Base-by-base conservation (phyloP, 768 basidiomycete species). In the Naganishia vaughanmartiniae region DNA sequence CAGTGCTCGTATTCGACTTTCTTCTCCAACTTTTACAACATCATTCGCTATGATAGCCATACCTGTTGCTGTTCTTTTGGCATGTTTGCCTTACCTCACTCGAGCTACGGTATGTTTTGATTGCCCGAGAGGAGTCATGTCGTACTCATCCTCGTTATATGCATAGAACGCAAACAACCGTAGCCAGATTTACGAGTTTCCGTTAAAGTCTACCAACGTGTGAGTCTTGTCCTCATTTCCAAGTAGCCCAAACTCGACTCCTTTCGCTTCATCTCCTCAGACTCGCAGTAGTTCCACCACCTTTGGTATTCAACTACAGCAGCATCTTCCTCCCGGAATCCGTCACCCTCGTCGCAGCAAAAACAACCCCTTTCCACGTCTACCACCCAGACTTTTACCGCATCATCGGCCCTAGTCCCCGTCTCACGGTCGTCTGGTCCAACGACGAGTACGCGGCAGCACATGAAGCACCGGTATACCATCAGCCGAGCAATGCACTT, bases 381-480 rank as follows among this genome's bases (percentile, higher is more conserved):
- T 85, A 84, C 75, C 83, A 87, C 73, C 77, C 80, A 3, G 79
- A 80, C n/a, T 90, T 91, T 80, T 81, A 88, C 54, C 68, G 78
- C 9, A 82, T 90, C 67, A 84, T 90, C 0, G 90, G 89, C 0
- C 72, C 79, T 4, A 80, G 82, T 30, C 86, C 90, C 7, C 84
- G 85, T 0, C 84, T 91, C 58, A 84, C 85, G 4, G 78, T 85
- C 70, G 85, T 92, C 56, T 87, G 87, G 0, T 84, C 85, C 10
- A 86, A 87, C 70, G 84, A 85, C 3, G 85, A 84, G 4, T 88
- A 87, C 77, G 88, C 88, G 2, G 87, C 90, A 72, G 90, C 89
- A 21, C 90, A 92, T 76, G 91, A 92, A 80, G 90, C 89, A 2
- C 89, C 89, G 0, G 83, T 91, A 1, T 90, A 67, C 53, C 66